Evolutionary conservation across 306 rosid genomes (phyloP), one percentile per base, ranked within the genome.

Genomic region (Sindora glabra): DNA sequence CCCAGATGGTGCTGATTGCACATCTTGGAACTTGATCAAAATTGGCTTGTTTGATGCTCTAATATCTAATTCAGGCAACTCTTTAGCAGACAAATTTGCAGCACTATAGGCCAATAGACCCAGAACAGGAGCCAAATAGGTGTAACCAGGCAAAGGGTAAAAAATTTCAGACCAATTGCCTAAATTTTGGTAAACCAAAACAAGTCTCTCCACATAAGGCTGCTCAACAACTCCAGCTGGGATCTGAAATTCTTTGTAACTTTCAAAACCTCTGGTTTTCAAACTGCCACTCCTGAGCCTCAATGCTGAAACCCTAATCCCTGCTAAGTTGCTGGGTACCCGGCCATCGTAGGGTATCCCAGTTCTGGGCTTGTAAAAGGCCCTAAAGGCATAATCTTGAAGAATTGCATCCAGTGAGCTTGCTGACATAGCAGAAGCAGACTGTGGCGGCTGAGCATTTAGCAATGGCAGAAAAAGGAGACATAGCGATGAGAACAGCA

Each of bases 211-310:
- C 55, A 69, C 68, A 73, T 74, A 74, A 34, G 90, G 90, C 29
- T 68, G 48, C 18, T 71, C 84, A 19, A 55, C 13, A 48, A 83
- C 72, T 22, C 86, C 80, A 44, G 2, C 17, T 32, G 90, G 86
- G 69, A 83, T 83, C 71, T 72, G 76, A 38, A 83, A 83, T 66
- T 74, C 90, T 37, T 73, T 66, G 68, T 61, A 83, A 4, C 44
- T 60, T 0, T 30, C 34, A 15, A 83, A 51, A 0, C 86, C 82
- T 72, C 75, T 71, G 14, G 12, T 29, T 19, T 56, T 60, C 66
- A 83, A 48, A 63, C 81, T 83, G 4, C 67, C 75, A 64, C 84
- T 80, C 22, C 60, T 64, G 8, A 77, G 74, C 79, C 81, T 83
- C 59, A 80, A 8, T 22, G 78, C 76, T 15, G 84, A 62, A 32